Evolutionary conservation across 23 red algal genomes (phyloP).

Genomic region (Gracilaria caudata): DNA sequence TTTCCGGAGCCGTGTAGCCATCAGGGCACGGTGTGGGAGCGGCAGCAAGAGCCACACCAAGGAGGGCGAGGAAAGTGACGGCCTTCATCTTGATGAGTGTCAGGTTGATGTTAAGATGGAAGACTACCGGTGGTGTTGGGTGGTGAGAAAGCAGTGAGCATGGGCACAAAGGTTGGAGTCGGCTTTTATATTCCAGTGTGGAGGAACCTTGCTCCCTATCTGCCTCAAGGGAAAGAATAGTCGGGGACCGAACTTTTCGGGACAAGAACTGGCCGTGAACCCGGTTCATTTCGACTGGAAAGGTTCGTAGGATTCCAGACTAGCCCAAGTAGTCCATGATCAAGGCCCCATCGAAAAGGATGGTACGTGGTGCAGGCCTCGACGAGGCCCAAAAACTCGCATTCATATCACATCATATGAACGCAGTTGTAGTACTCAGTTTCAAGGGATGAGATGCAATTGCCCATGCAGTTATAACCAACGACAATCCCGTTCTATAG

Average conservation of each 20-base stretch:
- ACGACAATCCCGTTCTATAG: not conserved
- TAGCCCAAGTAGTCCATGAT: not conserved
- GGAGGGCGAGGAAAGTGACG: constrained; percentile 60
- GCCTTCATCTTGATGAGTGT: constrained; percentile 58
- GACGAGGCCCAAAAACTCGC: constrained; percentile 16
- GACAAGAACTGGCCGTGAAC: not conserved
- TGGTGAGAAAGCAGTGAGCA: constrained; percentile 6
- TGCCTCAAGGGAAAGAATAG: not conserved
- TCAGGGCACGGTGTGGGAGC: constrained; percentile 38
- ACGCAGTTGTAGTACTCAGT: constrained; percentile 3
- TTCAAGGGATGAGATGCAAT: not conserved
- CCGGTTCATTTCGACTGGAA: constrained; percentile 9
- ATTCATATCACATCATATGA: constrained; percentile 9
- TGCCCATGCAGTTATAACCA: constrained; percentile 18
- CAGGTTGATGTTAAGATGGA: constrained; percentile 27
- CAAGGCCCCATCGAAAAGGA: not conserved
- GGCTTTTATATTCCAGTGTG: constrained; percentile 16
- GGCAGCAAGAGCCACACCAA: constrained; percentile 51
- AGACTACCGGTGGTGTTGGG: constrained; percentile 31
- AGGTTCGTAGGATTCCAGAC: not conserved
- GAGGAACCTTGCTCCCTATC: not conserved
- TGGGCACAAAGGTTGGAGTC: not conserved
- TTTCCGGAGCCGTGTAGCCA: constrained; percentile 4
- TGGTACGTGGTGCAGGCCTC: constrained; percentile 19
- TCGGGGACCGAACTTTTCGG: not conserved